These are phyloP conservation scores for Spergularia bocconei DNA, from an alignment of 148 eudicot species.

Conservation along the genomic window DNA sequence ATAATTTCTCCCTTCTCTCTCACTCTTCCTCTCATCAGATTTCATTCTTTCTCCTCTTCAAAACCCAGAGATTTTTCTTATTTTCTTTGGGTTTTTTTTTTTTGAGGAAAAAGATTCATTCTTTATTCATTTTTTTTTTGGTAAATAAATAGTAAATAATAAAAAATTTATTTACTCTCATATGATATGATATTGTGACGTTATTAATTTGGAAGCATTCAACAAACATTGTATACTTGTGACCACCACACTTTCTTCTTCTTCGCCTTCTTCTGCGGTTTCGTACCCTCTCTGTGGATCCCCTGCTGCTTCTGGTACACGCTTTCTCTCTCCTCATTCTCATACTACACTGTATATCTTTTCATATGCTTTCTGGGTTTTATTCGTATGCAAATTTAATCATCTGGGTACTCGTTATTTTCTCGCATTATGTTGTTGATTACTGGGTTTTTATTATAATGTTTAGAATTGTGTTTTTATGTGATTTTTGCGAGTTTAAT, in stretches of 20 bases:
- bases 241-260: conserved; percentile 9
- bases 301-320: conserved; percentile 22
- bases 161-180: background rate
- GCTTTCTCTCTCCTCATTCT: conserved; percentile 14
- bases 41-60: background rate
- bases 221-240: conserved; percentile 24
- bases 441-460: background rate
- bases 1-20: background rate
- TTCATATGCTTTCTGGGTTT: conserved; percentile 10
- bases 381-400: background rate
- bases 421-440: background rate
- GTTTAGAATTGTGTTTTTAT: background rate
- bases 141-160: background rate
- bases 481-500: background rate
- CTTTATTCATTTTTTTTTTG: background rate
- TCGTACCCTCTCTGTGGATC: conserved; percentile 23
- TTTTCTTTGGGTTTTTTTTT: background rate
- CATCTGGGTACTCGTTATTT: conserved; percentile 15
- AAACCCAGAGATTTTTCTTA: background rate
- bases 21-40: conserved; percentile 11
- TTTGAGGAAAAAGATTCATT: background rate
- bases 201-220: conserved; percentile 17
- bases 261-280: conserved; percentile 5
- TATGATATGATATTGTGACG: conserved; percentile 10
- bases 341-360: background rate